Percentiles rank a stretch among this genome's conserved stretches.
Conservation (phyloP, 306 rosid genomes). For the Pyrus communis region DNA sequence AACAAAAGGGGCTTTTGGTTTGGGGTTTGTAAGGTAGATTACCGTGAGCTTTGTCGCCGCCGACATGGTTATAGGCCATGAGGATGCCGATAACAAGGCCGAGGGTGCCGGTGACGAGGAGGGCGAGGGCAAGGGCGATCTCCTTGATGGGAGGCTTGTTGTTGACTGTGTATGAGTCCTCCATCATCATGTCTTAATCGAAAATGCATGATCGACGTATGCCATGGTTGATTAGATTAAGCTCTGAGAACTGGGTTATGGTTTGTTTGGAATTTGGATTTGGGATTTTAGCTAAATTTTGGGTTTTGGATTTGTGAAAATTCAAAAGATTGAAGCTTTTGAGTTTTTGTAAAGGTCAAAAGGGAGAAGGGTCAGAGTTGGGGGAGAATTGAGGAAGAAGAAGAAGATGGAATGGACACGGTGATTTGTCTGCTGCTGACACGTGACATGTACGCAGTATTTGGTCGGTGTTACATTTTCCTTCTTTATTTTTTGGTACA, state of each 20-base stretch:
- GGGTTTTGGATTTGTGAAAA: background rate
- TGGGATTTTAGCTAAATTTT: background rate
- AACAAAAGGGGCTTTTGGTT: background rate
- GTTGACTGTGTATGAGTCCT: conserved; percentile 64
- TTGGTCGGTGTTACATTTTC: background rate
- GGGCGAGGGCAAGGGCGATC: conserved; percentile 89
- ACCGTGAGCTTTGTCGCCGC: conserved; percentile 98
- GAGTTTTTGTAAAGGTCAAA: background rate
- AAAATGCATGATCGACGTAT: conserved; percentile 92
- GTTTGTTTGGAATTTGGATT: background rate
- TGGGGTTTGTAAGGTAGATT: background rate
- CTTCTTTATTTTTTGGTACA: background rate
- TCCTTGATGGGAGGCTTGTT: conserved; percentile 82
- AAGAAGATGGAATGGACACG: background rate
- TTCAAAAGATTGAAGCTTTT: background rate
- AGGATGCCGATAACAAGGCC: conserved; percentile 66
- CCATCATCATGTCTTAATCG: conserved; percentile 88
- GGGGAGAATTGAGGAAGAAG: background rate
- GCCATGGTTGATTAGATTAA: conserved; percentile 34
- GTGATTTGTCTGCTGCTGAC: background rate
- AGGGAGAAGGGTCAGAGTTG: background rate
- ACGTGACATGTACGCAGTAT: background rate
- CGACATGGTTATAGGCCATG: conserved; percentile 82
- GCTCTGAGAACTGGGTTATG: background rate
- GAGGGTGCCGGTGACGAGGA: conserved; percentile 71